Percentiles rank a stretch among this genome's conserved stretches.
Conservation (phyloP, 1,139 yeast genomes). For the Geotrichum reessii region DNA sequence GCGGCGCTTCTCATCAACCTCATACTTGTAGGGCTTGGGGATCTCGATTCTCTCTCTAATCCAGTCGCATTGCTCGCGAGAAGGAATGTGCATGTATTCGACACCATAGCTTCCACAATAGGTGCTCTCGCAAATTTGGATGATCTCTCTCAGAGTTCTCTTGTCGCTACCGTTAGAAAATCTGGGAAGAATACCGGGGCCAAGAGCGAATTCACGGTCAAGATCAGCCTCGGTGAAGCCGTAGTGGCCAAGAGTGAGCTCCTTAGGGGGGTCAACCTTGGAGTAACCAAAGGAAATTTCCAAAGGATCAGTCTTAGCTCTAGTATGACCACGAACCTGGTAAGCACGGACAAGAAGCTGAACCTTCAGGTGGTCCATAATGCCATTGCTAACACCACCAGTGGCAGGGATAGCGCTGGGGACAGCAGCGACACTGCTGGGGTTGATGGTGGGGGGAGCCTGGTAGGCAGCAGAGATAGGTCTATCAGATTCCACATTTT, state of each 20-base stretch:
- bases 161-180: constrained; percentile 53
- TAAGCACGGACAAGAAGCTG: constrained; percentile 96
- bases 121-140: constrained; percentile 70
- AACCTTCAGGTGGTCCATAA: constrained; percentile 85
- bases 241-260: constrained; percentile 84
- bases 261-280: constrained; percentile 58
- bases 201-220: constrained; percentile 77
- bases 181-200: constrained; percentile 96
- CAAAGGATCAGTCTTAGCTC: constrained; percentile 92
- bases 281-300: constrained; percentile 80
- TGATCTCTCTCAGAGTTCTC: constrained; percentile 69
- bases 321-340: constrained; percentile 96
- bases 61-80: constrained; percentile 96
- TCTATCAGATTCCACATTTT: constrained; percentile 68
- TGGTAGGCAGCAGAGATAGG: constrained; percentile 69
- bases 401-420: constrained; percentile 43
- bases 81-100: constrained; percentile 95
- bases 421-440: constrained; percentile 67
- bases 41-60: constrained; percentile 93
- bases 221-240: constrained; percentile 85
- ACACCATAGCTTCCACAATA: constrained; percentile 89
- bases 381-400: constrained; percentile 41
- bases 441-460: constrained; percentile 87
- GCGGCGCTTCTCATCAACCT: constrained; percentile 89
- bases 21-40: constrained; percentile 78